Base-by-base conservation (phyloP, 495 filamentous ascomycete species). In the Podospora appendiculata region DNA sequence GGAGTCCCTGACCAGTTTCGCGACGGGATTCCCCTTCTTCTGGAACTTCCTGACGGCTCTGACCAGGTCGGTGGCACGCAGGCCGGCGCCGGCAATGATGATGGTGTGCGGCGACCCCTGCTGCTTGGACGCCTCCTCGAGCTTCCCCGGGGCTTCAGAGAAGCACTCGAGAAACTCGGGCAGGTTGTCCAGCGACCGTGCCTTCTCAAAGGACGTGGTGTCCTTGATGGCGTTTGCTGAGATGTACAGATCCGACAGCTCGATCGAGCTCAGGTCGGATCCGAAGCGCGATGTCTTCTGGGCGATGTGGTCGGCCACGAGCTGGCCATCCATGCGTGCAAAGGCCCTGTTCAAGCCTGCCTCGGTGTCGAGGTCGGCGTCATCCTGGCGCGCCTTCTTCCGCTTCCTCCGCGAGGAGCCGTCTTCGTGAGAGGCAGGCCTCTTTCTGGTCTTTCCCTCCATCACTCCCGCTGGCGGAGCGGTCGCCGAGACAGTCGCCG, bases 301-400 rank as follows among this genome's bases (percentile, higher is more conserved):
- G n/a, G 82, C 83, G 53, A 95, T 69, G 64, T 95, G 82, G 66
- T 97, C 93, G 0, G 91, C 87, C n/a, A 95, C 66, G 36, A 97
- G 71, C 50, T 79, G 78, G 45, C 79, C 83, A 56, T 95, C 87
- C 83, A 98, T 88, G 35, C 80, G 77, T 32, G 82, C 80, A 64
- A 96, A 89, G 0, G 86, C 84, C 56, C 79, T 79, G 66, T 96
- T 92, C 51, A 96, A 69, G n/a, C 83, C 80, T n/a, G 73, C 66
- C 51, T 86, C 78, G 10, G 79, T 58, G 52, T 84, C 76, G 41
- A 80, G 73, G 47, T 81, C 78, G 14, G 85, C 79, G n/a, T 84
- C 73, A 35, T 77, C 70, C 11, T 76, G 69, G 0, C 69, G 67
- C 49, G 76, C 75, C 50, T 73, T 76, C 59, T 82, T 84, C 46